Base-by-base conservation (phyloP, 139 green algal species). In the Chlamydomonas applanata region DNA sequence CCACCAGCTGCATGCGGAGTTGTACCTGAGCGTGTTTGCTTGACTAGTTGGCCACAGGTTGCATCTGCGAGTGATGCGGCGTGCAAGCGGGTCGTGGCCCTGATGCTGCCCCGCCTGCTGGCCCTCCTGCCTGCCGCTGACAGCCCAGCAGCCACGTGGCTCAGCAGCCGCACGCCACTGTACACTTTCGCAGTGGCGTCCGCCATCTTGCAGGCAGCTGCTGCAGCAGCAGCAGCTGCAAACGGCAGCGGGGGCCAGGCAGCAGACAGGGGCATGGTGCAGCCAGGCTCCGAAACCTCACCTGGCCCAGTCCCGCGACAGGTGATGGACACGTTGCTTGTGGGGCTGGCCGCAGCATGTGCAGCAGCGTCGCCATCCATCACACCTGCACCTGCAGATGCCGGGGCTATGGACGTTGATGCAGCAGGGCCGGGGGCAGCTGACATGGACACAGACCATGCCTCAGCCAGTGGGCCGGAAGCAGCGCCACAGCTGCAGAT, bases 51-150 rank as follows among this genome's bases (percentile, higher is more conserved):
- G 13, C 24, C 20, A 27, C 60, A 69, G 62, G 32, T 69, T 29
- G 32, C 27, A 29, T n/a, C 25, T 3, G 33, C 25, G 13, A 69
- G 62, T 32, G 7, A 29, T 27, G 32, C 5, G 3, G 30, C 62
- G 16, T 69, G 62, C 32, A 13, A 49, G 33, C 62, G 36, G 2
- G 62, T 69, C 2, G 25, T 52, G 32, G 32, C 33, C 32, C 32
- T n/a, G 25, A 16, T 69, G 27, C 20, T 69, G 62, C 62, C 62
- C 32, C 62, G 62, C 32, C 32, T 69, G 25, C 62, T 69, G 30
- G 59, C 59, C 24, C 34, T 66, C n/a, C 59, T 66, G 59, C 59
- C 59, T 27, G 53, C 53, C 13, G 20, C 22, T 9, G 9, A 66
- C 30, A 30, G 59, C 11, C n/a, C 59, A 66, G 59, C 59, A 66